Base-by-base conservation (phyloP, 2,329 filamentous ascomycete species). In the Cadophora sp. region DNA sequence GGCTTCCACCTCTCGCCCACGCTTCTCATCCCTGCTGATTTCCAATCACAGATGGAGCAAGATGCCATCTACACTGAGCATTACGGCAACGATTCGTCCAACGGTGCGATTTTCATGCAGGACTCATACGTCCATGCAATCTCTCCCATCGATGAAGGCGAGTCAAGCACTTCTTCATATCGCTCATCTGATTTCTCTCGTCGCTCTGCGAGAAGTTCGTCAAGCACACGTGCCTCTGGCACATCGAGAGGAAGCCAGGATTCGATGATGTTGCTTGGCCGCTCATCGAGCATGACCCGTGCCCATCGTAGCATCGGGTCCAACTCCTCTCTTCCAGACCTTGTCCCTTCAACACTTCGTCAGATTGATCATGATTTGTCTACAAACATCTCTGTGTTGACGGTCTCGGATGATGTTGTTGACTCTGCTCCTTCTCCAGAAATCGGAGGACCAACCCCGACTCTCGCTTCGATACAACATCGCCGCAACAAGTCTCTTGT, bases 11-110 rank as follows among this genome's bases (percentile, higher is more conserved):
- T 89, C 41, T 89, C 87, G 8, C 87, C 88, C 0, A 85, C 85
- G 3, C 80, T 90, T n/a, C 80, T 90, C 59, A 87, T 90, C 62
- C 87, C 88, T 14, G 78, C 80, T 56, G 87, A 90, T 61, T 88
- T 84, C 71, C 82, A 85, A 62, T 81, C 84, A 68, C 82, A 87
- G 71, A 84, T 88, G 80, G 74, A 77, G 20, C 71, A 75, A 36
- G 76, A 77, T 62, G 65, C 66, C 53, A 53, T 76, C 2, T 77
- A 76, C 58, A 67, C 74, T 24, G 71, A 76, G 20, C 71, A 73
- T 48, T 73, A 70, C 47, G 56, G 65, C 4, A 68, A 72, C 20
- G 47, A 73, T n/a, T 47, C 67, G 20, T 61, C 69, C 5, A 72
- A 72, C 1, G 71, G 66, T 13, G 64, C 69, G 8, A 73, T 76